Percentiles rank a stretch among this genome's conserved stretches.
phyloP scores from a whole-genome alignment of 495 filamentous ascomycete species.

The Gamarada debralockiae region DNA sequence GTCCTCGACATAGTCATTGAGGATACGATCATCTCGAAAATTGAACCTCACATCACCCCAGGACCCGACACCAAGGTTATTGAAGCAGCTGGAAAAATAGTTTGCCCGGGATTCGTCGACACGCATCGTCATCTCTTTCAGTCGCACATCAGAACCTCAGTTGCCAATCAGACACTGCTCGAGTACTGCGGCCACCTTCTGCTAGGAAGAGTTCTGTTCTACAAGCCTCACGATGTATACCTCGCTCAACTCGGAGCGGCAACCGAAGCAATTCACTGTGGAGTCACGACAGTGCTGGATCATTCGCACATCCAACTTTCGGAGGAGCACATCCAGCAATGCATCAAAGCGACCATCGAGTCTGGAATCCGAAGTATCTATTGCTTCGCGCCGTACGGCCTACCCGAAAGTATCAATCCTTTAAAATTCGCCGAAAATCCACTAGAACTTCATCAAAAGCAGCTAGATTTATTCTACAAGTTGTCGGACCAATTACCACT shows the following conservation, averaged over 20 bases:
- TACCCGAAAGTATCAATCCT: conserved; percentile 6
- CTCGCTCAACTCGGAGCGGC: conserved; percentile 7
- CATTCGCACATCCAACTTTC: conserved; percentile 9
- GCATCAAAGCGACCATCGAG: conserved; percentile 6
- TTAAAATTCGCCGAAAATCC: conserved; percentile 4
- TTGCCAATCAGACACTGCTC: conserved; percentile 7
- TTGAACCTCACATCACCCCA: background rate
- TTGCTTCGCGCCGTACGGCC: conserved; percentile 7
- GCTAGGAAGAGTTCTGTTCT: conserved; percentile 1
- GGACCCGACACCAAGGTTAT: conserved; percentile 3
- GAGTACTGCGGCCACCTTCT: conserved; percentile 9
- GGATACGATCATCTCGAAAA: conserved; percentile 3
- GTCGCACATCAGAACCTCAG: conserved; percentile 4
- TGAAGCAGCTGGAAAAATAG: conserved; percentile 8
- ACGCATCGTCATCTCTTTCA: conserved; percentile 4
- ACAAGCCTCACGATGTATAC: conserved; percentile 3
- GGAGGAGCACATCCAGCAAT: conserved; percentile 6
- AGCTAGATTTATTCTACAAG: conserved; percentile 6
- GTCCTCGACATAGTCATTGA: conserved; percentile 1
- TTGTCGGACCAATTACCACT: conserved; percentile 2
- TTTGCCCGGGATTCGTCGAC: conserved; percentile 8
- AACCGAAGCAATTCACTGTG: conserved; percentile 6
- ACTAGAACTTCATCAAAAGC: conserved; percentile 1
- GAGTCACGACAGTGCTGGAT: conserved; percentile 7
- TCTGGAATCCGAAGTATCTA: conserved; percentile 8